Base-by-base conservation (phyloP, 2,329 filamentous ascomycete genomes). In the Trichoderma afroharzianum region DNA sequence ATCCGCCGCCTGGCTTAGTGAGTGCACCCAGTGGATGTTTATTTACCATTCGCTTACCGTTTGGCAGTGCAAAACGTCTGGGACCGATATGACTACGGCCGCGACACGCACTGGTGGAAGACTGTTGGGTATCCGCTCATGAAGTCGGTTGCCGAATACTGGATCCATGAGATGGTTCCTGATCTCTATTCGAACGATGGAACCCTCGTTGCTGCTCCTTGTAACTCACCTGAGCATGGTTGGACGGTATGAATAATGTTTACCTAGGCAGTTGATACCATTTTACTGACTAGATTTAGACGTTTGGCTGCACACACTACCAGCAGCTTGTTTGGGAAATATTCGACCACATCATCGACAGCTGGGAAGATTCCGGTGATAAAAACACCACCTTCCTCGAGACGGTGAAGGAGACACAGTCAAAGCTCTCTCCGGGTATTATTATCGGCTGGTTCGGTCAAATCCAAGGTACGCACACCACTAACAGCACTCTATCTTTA, bases 161-260 rank as follows among this genome's bases (percentile, higher is more conserved):
- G 87, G 85, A 79, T 88, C 4, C 84, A 82, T 6, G 84, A 88
- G 74, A 81, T 90, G 0, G 84, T 87, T 70, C 75, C 81, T 4
- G 88, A 89, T 74, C 68, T 71, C 1, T 87, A 83, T 77, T 84
- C 79, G 73, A 81, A 85, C 3, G 88, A 89, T 69, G 82, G 82
- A 9, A 84, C 83, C 0, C 80, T 88, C 3, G 86, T 89, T 0
- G 86, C 86, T 1, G 88, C 87, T 73, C 87, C 87, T 0, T 90
- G 87, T 77, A 88, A 86, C 70, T 87, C 85, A n/a, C 85, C 88
- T 1, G 87, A 90, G 76, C 86, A 86, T 50, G 87, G 87, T 0
- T 83, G 83, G 1, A 85, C 83, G n/a, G 66, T 68, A 61, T 26
- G 66, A 6, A 50, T 26, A 15, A 11, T n/a, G 9, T 9, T 26